Conservation (phyloP, 495 filamentous ascomycete species). For the Aspergillus biplanus region DNA sequence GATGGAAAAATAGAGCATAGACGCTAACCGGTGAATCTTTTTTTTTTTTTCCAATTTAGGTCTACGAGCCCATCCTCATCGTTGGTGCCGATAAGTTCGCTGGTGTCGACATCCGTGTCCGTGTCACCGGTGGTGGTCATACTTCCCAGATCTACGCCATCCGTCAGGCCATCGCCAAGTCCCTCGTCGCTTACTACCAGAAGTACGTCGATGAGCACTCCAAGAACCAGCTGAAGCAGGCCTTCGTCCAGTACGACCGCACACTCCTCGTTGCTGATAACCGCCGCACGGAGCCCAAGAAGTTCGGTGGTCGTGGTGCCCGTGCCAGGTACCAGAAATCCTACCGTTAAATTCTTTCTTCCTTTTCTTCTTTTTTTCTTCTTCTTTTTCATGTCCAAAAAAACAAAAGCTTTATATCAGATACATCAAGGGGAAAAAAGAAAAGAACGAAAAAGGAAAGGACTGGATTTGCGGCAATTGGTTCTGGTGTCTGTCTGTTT, state of each 20-base stretch:
- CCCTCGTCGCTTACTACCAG: conserved; percentile 99
- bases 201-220: conserved; percentile 99
- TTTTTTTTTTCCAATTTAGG: conserved; percentile 39
- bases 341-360: conserved; percentile 58
- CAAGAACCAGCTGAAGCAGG: conserved; percentile 98
- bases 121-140: conserved; percentile 96
- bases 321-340: conserved; percentile 95
- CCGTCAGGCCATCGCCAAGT: conserved; percentile 98
- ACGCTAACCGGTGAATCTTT: not conserved
- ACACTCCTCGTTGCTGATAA: conserved; percentile 97
- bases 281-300: conserved; percentile 92
- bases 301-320: conserved; percentile 85
- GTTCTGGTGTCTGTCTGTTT: conserved; percentile 14
- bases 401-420: conserved; percentile 6
- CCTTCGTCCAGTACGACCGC: conserved; percentile 91
- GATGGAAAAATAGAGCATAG: conserved; percentile 11
- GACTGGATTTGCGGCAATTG: conserved; percentile 5
- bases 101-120: conserved; percentile 94
- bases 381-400: conserved; percentile 22
- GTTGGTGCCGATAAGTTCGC: conserved; percentile 96
- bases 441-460: conserved; percentile 31
- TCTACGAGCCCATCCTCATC: conserved; percentile 97
- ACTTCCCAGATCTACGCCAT: conserved; percentile 98
- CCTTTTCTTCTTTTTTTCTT: conserved; percentile 21
- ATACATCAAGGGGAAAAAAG: conserved; percentile 13